Base-by-base conservation (phyloP, 179 eudicot genomes). In the Dionaea muscipula region DNA sequence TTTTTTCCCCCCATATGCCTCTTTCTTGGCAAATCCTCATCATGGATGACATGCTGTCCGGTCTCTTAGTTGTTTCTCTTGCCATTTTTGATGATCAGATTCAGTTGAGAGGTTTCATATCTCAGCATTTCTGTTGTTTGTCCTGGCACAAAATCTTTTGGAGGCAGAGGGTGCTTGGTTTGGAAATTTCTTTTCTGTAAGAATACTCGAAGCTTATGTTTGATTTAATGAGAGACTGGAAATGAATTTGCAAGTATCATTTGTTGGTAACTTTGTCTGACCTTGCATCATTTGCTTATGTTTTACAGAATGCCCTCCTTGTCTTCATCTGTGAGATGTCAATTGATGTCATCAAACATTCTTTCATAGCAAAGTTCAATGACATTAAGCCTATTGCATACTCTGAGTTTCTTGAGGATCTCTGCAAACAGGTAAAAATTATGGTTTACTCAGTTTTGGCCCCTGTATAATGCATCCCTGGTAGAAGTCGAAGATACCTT, bases 121-220 rank as follows among this genome's bases (percentile, higher is more conserved):
- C 65, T 68, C 91, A 31, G 94, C 98, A 65, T 91, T 84, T 71
- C 51, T 91, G 52, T 61, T 91, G 65, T 86, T 86, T 64, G 87
- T 90, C 56, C 71, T 90, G 61, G 97, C 90, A 70, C 97, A 90
- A 74, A 84, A 91, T 74, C 78, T 91, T 64, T 75, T 78, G 66
- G 98, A 91, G 76, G 98, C 95, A 19, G 98, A 91, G 69, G 94
- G 94, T 51, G 73, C 88, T 57, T 91, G 98, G 98, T 87, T 91
- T 65, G 73, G 80, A 49, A 87, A 69, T 71, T 91, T 91, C 38
- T 76, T 91, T 52, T 73, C 51, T 47, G 98, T 91, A 74, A 91
- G 98, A 73, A 21, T 23, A 25, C 39, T 57, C 27, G 16, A 17
- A 0, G 35, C 6, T 25, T 11, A 15, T 17, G 13, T 25, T 35